Percentiles rank a stretch among this genome's conserved stretches.
These are phyloP conservation scores for Chlorella sp. DNA, from an alignment of 139 green algal species.

Conservation along the genomic window DNA sequence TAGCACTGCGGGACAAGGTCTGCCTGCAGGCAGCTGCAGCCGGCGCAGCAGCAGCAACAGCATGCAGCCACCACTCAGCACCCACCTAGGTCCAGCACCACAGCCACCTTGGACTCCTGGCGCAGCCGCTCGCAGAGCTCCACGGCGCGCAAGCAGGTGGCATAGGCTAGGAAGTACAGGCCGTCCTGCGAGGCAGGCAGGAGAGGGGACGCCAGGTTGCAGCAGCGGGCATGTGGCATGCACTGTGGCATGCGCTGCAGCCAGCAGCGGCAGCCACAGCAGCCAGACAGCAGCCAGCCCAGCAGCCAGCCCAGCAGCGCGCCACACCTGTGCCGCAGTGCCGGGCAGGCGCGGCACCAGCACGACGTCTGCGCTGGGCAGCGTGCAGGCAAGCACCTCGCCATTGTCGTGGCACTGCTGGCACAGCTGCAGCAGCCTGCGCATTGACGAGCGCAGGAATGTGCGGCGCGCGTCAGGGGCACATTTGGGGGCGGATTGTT, in stretches of 20 bases:
- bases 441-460: background rate
- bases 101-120: conserved; percentile 10
- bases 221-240: no score
- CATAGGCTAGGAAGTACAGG: conserved; percentile 52
- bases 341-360: conserved; percentile 45
- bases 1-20: no score
- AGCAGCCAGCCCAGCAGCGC: no score
- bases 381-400: conserved; percentile 35
- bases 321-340: conserved; percentile 9
- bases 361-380: conserved; percentile 40
- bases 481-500: no score
- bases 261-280: no score
- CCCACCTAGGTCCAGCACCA: conserved; percentile 34
- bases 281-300: no score
- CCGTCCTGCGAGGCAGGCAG: conserved; percentile 34
- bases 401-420: conserved; percentile 34
- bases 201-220: no score
- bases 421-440: conserved; percentile 43
- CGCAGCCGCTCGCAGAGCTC: conserved; percentile 51
- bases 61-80: background rate
- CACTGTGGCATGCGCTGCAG: no score
- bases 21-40: no score
- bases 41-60: no score
- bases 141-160: conserved; percentile 48
- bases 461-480: no score